Evolutionary conservation across 108 stramenopile species (phyloP).

Genomic region (Cyclotella atomus): DNA sequence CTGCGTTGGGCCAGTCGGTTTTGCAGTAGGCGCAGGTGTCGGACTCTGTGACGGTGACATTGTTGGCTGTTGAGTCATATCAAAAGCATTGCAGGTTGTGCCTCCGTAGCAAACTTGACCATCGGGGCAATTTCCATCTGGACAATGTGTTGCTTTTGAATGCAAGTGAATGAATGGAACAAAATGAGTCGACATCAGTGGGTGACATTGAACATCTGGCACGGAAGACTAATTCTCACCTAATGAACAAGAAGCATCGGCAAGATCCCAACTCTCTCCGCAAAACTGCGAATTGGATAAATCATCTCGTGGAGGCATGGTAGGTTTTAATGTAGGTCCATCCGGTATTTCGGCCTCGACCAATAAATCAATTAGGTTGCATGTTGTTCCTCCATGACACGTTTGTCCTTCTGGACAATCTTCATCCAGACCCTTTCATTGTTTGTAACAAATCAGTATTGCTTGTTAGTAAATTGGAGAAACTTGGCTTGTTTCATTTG

Average conservation of each 20-base stretch:
- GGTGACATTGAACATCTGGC: too few species aligned
- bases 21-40: conserved; percentile 19
- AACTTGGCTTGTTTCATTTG: not conserved
- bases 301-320: conserved; percentile 24
- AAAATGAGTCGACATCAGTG: too few species aligned
- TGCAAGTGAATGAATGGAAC: too few species aligned
- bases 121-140: conserved; percentile 30
- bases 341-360: conserved; percentile 8
- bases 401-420: conserved; percentile 40
- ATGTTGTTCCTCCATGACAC: conserved; percentile 39
- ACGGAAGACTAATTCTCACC: not conserved
- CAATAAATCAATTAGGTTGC: conserved; percentile 18
- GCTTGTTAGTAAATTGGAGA: not conserved
- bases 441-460: not conserved
- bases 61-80: conserved; percentile 35
- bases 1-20: conserved; percentile 12
- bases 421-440: conserved; percentile 21
- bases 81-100: conserved; percentile 32
- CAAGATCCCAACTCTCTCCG: conserved; percentile 25
- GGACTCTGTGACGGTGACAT: conserved; percentile 9
- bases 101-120: conserved; percentile 43
- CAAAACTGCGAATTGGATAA: conserved; percentile 22
- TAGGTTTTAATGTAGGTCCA: conserved; percentile 11
- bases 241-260: conserved; percentile 27
- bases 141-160: conserved; percentile 33